A percentile compares a stretch with the other conserved stretches of the same genome.
These are phyloP conservation scores for Phytophthora vignae DNA, from an alignment of 352 stramenopile species.

Conservation along the genomic window DNA sequence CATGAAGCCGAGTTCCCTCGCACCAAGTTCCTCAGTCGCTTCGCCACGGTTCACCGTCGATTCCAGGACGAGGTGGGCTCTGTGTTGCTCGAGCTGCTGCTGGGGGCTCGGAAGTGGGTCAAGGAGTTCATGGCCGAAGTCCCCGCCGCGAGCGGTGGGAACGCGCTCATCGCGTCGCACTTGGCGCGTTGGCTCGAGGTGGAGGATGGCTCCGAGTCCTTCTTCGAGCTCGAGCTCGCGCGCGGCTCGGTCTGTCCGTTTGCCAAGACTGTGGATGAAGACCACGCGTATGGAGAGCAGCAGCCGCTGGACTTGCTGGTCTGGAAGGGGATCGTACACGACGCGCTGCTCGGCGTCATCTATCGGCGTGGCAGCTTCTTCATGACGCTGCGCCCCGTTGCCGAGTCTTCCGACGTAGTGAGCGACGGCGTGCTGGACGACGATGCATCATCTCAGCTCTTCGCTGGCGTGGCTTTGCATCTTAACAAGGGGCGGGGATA, in stretches of 20 bases:
- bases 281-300: slow-evolving; percentile 19
- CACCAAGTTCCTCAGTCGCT: slow-evolving; percentile 32
- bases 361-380: slow-evolving; percentile 64
- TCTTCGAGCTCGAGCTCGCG: slow-evolving; percentile 70
- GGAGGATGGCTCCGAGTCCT: slow-evolving; percentile 56
- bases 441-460: slow-evolving; percentile 52
- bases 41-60: slow-evolving; percentile 28
- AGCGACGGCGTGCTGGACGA: slow-evolving; percentile 26
- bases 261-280: slow-evolving; percentile 11
- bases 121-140: slow-evolving; percentile 58
- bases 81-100: slow-evolving; percentile 48
- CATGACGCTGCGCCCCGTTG: slow-evolving; percentile 45
- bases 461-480: slow-evolving; percentile 50
- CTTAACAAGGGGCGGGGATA: slow-evolving; percentile 64
- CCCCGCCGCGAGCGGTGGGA: slow-evolving; percentile 41
- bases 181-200: slow-evolving; percentile 64
- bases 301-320: slow-evolving; percentile 53
- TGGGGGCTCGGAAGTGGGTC: slow-evolving; percentile 68
- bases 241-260: slow-evolving; percentile 28
- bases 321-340: slow-evolving; percentile 69
- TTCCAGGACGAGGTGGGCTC: slow-evolving; percentile 40
- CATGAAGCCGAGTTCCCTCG: slow-evolving; percentile 24
- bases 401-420: slow-evolving; percentile 39
- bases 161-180: slow-evolving; percentile 34
- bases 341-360: slow-evolving; percentile 58